Percentiles rank a stretch among this genome's conserved stretches.
phyloP scores from a whole-genome alignment of 371 early-diverging fungal genomes.

The Mucor racemosus region DNA sequence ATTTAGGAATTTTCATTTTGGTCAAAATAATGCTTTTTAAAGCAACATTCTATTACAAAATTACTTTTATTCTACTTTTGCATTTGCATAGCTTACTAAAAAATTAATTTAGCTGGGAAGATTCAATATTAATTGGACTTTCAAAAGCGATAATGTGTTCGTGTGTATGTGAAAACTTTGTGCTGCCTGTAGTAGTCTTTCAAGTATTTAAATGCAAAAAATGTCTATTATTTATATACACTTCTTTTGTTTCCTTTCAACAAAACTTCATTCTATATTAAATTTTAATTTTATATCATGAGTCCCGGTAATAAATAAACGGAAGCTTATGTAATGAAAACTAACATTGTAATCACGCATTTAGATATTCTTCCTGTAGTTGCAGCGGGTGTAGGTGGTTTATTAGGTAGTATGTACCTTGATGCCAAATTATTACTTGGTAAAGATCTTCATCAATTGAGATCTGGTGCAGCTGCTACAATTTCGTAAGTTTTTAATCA shows the following conservation, averaged over 20 bases:
- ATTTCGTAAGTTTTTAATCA: slow-evolving; percentile 14
- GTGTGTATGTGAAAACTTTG: slow-evolving; percentile 1
- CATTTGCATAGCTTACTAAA: slow-evolving; percentile 6
- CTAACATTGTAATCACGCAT: background rate
- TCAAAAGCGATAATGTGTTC: background rate
- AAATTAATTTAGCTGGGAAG: background rate
- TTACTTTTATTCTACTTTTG: background rate
- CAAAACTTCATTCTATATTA: background rate
- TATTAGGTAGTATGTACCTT: slow-evolving; percentile 38
- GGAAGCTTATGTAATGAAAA: background rate
- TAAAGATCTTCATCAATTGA: slow-evolving; percentile 31
- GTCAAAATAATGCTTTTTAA: slow-evolving; percentile 3
- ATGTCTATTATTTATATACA: background rate
- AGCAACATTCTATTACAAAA: background rate
- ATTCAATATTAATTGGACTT: slow-evolving; percentile 5
- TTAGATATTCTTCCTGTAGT: slow-evolving; percentile 22
- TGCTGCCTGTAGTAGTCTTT: background rate
- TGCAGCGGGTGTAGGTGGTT: slow-evolving; percentile 28
- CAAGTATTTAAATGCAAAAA: slow-evolving; percentile 6
- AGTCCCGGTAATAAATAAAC: background rate
- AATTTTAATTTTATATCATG: background rate
- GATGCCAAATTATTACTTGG: slow-evolving; percentile 32
- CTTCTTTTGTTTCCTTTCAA: too few relatives aligned
- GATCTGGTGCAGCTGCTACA: slow-evolving; percentile 14
- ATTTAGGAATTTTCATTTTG: slow-evolving; percentile 12